Base-by-base conservation (phyloP, 805 yeast species). In the Yarrowia sp. region DNA sequence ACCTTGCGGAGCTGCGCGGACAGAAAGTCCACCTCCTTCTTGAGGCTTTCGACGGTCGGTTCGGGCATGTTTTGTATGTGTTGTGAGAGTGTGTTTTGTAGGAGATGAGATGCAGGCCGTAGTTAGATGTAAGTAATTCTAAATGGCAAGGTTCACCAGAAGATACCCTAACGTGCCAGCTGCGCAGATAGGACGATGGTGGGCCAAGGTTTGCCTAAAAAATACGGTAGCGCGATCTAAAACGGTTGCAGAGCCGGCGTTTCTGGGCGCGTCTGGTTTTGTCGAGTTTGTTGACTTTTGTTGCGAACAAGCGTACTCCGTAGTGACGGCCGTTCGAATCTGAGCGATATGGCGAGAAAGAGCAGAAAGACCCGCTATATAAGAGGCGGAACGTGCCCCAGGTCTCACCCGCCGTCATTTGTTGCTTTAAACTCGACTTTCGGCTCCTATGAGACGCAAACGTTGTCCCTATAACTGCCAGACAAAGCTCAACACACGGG, bases 1-100 rank as follows among this genome's bases (percentile, higher is more conserved):
- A 55, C 47, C 27, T 55, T 55, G 18, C 47, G 61, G 9, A 55
- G 47, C 47, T 55, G 61, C n/a, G 61, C 47, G 6, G 46, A 38
- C 47, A 55, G 47, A 21, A 39, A 38, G 35, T 38, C 47, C 12
- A 55, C 38, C 61, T 55, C 61, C 36, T 55, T 39, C 21, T 51
- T 51, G 16, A 51, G 58, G 32, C 58, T 51, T 51, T 51, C 58
- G 10, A 51, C n/a, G 24, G 58, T 51, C 21, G 58, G 58, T 24
- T 33, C 42, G 24, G 58, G 32, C 58, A 51, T 51, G 41, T 10
- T 24, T 1, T 22, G 46, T 29, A 13, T 24, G 19, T 21, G 41
- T 13, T 32, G 39, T 32, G 8, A 3, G 4, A 18, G 22, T 22
- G 19, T 35, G n/a, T 16, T 35, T n/a, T n/a, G n/a, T n/a, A n/a